A percentile compares a stretch with the other conserved stretches of the same genome.
Conservation (phyloP, 1,284 basidiomycete species). For the Xerocomus minutiporus region DNA sequence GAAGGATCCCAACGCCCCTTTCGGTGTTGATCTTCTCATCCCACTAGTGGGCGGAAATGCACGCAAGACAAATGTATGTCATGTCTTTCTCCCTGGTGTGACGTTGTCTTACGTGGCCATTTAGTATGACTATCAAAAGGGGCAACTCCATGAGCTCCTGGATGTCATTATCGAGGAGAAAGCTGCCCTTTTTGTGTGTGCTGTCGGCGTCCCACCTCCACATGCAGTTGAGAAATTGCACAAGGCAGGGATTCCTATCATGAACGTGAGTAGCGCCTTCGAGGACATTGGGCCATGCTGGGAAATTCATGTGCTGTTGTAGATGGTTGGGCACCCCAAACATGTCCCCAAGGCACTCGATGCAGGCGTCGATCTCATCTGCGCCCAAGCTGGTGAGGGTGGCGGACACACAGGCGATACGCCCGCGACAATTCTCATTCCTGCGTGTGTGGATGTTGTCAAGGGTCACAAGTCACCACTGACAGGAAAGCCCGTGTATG, state of each 20-base stretch:
- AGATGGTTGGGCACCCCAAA: slow-evolving; percentile 89
- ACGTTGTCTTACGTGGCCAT: slow-evolving; percentile 1
- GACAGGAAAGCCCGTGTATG: slow-evolving; percentile 75
- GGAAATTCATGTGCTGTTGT: not conserved
- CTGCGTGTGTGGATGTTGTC: slow-evolving; percentile 81
- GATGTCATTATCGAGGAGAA: slow-evolving; percentile 87
- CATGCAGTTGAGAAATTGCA: slow-evolving; percentile 76
- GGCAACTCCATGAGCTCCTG: slow-evolving; percentile 73
- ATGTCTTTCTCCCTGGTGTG: not conserved
- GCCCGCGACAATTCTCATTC: slow-evolving; percentile 70
- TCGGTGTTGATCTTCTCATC: slow-evolving; percentile 83
- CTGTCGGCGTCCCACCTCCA: slow-evolving; percentile 79
- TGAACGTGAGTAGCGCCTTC: slow-evolving; percentile 57
- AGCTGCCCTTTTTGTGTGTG: slow-evolving; percentile 79
- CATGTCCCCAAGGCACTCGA: slow-evolving; percentile 79
- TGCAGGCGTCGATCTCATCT: slow-evolving; percentile 82
- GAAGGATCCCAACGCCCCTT: slow-evolving; percentile 68
- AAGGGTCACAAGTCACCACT: slow-evolving; percentile 71
- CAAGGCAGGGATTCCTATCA: slow-evolving; percentile 73
- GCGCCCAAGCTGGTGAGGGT: slow-evolving; percentile 84
- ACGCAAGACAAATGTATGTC: slow-evolving; percentile 77
- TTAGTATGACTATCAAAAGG: slow-evolving; percentile 78
- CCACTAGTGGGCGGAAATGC: slow-evolving; percentile 80
- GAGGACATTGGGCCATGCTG: not conserved
- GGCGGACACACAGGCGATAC: slow-evolving; percentile 80